Base-by-base conservation (phyloP, 2,329 filamentous ascomycete species). In the Fusarium subtropicale region DNA sequence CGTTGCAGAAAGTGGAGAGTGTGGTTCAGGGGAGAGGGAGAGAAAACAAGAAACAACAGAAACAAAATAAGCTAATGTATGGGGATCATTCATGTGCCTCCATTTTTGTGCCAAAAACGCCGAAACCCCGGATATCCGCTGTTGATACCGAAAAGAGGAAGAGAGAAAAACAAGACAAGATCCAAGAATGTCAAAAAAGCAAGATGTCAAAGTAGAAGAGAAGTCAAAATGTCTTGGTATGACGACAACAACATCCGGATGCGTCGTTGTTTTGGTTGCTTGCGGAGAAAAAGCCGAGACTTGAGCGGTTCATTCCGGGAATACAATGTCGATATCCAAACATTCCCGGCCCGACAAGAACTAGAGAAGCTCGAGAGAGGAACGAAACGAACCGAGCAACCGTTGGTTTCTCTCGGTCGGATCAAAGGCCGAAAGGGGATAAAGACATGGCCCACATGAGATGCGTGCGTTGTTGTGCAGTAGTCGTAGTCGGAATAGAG, bases 111-210 rank as follows among this genome's bases (percentile, higher is more conserved):
- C 39, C 54, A 22, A 13, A 56, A 56, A 54, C 66, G 66, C 66
- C 66, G 36, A 56, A 53, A 67, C 50, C 53, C 61, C 66, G 38
- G 66, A 59, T 63, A 33, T 65, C 58, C 66, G 66, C 66, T 62
- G 39, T 33, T 51, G 30, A 51, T 39, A 51, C 51, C 26, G 20
- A 31, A 55, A 59, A 38, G 18, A 39, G 12, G 22, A 36, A 24
- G 31, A 46, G 12, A 24, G 13, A 48, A 44, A 24, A 24, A 10
- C 15, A 26, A 26, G 15, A 26, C 22, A 42, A 42, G 38, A 16
- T 26, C 26, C 4, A n/a, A 33, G 39, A 31, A 51, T 39, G 30
- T 46, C 7, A 31, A 55, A 46, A 42, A 42, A 60, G 30, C 24
- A 39, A n/a, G 30, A 54, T 48, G 41, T 36, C 20, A 26, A 36